Evolutionary conservation across 2,329 filamentous ascomycete genomes (phyloP).

Genomic region (Knufia petricola): DNA sequence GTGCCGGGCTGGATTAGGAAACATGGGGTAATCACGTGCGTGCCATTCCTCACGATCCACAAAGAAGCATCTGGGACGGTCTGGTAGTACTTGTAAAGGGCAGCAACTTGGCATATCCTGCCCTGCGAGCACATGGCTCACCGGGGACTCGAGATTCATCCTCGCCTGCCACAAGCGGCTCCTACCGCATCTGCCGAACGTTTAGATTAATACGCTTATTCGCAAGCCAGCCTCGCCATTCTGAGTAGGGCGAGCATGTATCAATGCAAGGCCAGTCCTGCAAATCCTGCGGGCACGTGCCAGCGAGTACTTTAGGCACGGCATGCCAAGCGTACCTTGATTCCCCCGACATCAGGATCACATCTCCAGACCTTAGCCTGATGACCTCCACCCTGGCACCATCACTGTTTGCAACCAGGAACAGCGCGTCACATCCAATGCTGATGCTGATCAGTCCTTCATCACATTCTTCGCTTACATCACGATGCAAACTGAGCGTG

Average conservation of each 20-base stretch:
- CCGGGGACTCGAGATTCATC: no score
- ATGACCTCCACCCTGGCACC: slow-evolving; percentile 39
- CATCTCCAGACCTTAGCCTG: slow-evolving; percentile 73
- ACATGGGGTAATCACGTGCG: no score
- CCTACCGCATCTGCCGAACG: slow-evolving; percentile 72
- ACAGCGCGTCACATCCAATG: slow-evolving; percentile 81
- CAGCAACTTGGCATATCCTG: no score
- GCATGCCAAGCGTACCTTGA: slow-evolving; percentile 91
- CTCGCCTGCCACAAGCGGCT: not conserved
- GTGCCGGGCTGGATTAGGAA: no score
- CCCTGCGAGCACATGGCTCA: no score
- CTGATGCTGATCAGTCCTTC: slow-evolving; percentile 75
- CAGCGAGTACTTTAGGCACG: slow-evolving; percentile 73
- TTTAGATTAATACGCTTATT: slow-evolving; percentile 86
- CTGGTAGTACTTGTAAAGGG: not conserved
- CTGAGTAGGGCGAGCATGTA: slow-evolving; percentile 40
- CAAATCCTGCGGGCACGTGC: slow-evolving; percentile 68
- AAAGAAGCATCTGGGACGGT: no score
- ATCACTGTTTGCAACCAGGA: slow-evolving; percentile 65
- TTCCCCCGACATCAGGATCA: slow-evolving; percentile 74
- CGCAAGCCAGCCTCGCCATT: slow-evolving; percentile 78
- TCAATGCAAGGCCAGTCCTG: slow-evolving; percentile 60
- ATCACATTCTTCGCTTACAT: slow-evolving; percentile 78
- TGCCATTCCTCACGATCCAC: no score
- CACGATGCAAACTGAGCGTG: slow-evolving; percentile 83